Conservation (phyloP, 257 asterid species). For the Nicotiana tomentosiformis region DNA sequence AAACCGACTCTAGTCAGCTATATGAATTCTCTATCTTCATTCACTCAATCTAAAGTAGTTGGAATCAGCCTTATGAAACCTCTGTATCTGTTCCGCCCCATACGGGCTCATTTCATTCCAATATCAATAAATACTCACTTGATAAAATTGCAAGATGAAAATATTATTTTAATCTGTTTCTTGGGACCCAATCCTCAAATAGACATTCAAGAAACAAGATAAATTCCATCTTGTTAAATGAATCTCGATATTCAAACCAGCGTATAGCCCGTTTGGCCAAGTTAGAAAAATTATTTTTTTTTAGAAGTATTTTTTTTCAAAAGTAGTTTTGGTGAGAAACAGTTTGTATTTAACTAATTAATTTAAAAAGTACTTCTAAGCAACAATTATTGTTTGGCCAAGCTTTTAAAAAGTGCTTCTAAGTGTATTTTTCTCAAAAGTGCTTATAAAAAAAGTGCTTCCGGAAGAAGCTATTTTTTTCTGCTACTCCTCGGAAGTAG, state of each 20-base stretch:
- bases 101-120: neutral
- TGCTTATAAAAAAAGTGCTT: no score
- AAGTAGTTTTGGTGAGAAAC: no score
- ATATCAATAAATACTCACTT: neutral
- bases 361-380: no score
- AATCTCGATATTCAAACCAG: neutral
- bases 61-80: neutral
- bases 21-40: neutral
- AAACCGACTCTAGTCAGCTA: neutral
- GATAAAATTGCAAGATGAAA: neutral
- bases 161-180: neutral
- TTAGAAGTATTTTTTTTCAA: no score
- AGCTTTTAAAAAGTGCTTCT: no score
- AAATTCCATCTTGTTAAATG: neutral
- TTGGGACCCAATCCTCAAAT: neutral
- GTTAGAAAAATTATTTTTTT: no score
- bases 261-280: no score
- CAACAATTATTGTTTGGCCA: no score
- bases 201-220: neutral
- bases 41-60: neutral
- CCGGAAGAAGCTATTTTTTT: no score
- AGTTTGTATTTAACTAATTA: no score
- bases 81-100: neutral
- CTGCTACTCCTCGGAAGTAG: no score
- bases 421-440: no score